phyloP scores from a whole-genome alignment of 1,284 basidiomycete genomes.

The Sanghuangporus sanghuang region DNA sequence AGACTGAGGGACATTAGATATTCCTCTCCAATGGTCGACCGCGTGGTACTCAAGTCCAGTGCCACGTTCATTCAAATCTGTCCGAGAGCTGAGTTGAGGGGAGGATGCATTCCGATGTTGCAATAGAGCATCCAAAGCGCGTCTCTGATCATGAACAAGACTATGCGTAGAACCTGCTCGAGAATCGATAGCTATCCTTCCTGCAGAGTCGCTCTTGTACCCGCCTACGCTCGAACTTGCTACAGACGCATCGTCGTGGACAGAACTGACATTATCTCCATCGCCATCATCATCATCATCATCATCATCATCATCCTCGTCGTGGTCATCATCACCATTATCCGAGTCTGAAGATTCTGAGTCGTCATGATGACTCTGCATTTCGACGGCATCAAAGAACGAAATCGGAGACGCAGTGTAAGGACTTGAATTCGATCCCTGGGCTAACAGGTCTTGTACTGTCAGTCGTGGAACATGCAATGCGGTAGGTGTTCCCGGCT shows the following conservation, averaged over 20 bases:
- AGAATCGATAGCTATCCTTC: background rate
- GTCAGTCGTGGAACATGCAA: slow-evolving; percentile 4
- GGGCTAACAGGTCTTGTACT: background rate
- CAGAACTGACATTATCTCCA: slow-evolving; percentile 17
- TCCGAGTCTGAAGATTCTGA: slow-evolving; percentile 55
- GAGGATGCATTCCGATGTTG: slow-evolving; percentile 11
- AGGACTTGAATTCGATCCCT: slow-evolving; percentile 36
- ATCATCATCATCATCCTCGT: slow-evolving; percentile 45
- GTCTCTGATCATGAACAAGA: background rate
- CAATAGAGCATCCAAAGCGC: background rate
- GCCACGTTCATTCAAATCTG: background rate
- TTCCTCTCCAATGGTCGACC: background rate
- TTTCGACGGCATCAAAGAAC: slow-evolving; percentile 71
- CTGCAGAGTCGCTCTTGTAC: slow-evolving; percentile 9
- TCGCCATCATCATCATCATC: slow-evolving; percentile 29
- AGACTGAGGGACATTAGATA: background rate
- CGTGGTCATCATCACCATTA: slow-evolving; percentile 29
- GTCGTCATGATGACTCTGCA: slow-evolving; percentile 64
- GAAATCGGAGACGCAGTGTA: slow-evolving; percentile 55
- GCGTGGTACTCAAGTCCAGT: background rate
- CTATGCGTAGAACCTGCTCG: slow-evolving; percentile 2
- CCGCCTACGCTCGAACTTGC: slow-evolving; percentile 14
- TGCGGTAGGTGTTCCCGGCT: slow-evolving; percentile 4
- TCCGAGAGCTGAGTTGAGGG: slow-evolving; percentile 5
- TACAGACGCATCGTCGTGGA: slow-evolving; percentile 6